Evolutionary conservation across 305 asterid species (phyloP).

Genomic region (Fraxinus paxiana): DNA sequence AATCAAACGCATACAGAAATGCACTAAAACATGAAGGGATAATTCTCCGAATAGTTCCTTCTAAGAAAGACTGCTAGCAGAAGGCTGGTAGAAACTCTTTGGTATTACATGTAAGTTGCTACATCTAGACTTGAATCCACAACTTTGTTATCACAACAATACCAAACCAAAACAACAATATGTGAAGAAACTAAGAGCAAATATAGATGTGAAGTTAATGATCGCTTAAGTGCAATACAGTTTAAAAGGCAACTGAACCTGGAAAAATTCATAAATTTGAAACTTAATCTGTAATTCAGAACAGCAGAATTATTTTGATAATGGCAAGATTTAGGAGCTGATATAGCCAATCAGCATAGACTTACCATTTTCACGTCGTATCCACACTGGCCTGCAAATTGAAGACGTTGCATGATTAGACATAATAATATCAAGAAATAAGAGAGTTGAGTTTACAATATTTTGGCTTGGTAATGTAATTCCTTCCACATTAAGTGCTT

Average conservation of each 20-base stretch:
- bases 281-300: slow-evolving; percentile 7
- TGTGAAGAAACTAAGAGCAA: neutral
- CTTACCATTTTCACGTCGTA: slow-evolving; percentile 61
- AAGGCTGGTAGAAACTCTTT: neutral
- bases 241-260: slow-evolving; percentile 7
- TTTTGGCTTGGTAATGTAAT: neutral
- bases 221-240: neutral
- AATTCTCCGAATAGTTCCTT: neutral
- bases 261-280: slow-evolving; percentile 10
- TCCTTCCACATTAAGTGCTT: neutral
- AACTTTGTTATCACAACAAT: neutral
- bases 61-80: slow-evolving; percentile 18
- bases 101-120: neutral
- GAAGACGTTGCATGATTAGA: slow-evolving; percentile 31
- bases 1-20: slow-evolving; percentile 4
- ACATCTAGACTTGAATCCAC: neutral
- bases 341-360: neutral
- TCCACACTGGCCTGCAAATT: slow-evolving; percentile 79
- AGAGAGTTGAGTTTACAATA: neutral
- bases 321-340: neutral
- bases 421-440: slow-evolving; percentile 16
- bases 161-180: slow-evolving; percentile 13
- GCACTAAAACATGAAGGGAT: slow-evolving; percentile 1
- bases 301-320: neutral
- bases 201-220: neutral